phyloP scores from a whole-genome alignment of 2,329 filamentous ascomycete species.

The Sordariomycetes sp. region DNA sequence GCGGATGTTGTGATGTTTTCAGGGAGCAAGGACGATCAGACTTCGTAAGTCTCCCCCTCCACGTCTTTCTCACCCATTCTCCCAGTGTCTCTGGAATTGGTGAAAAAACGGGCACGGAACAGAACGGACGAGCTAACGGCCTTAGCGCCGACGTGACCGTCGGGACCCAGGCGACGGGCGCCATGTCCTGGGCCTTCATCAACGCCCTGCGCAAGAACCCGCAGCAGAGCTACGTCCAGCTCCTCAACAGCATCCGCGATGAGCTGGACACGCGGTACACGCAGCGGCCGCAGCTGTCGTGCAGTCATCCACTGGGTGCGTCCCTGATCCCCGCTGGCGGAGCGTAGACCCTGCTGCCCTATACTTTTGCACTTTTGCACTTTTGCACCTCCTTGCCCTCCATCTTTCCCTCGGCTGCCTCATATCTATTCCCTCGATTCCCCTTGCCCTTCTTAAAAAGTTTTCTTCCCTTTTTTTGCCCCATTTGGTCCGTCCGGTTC shows the following conservation, averaged over 20 bases:
- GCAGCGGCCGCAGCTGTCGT: constrained; percentile 94
- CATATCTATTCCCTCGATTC: no score
- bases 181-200: constrained; percentile 98
- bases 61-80: neutral
- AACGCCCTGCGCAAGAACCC: constrained; percentile 88
- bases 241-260: constrained; percentile 92
- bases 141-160: constrained; percentile 83
- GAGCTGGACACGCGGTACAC: constrained; percentile 78
- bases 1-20: constrained; percentile 98
- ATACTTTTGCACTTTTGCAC: neutral
- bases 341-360: neutral
- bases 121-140: neutral
- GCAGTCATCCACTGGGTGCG: constrained; percentile 91
- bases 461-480: no score
- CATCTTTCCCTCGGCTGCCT: neutral
- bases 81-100: neutral
- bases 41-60: constrained; percentile 51
- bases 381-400: neutral
- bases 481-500: neutral
- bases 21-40: constrained; percentile 92
- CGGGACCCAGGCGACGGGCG: constrained; percentile 78
- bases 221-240: constrained; percentile 93
- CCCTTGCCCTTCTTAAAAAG: no score
- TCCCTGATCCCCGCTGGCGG: constrained; percentile 8
- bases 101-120: no score